Base-by-base conservation (phyloP, 345 rosid genomes). In the Rhizophora apiculata region DNA sequence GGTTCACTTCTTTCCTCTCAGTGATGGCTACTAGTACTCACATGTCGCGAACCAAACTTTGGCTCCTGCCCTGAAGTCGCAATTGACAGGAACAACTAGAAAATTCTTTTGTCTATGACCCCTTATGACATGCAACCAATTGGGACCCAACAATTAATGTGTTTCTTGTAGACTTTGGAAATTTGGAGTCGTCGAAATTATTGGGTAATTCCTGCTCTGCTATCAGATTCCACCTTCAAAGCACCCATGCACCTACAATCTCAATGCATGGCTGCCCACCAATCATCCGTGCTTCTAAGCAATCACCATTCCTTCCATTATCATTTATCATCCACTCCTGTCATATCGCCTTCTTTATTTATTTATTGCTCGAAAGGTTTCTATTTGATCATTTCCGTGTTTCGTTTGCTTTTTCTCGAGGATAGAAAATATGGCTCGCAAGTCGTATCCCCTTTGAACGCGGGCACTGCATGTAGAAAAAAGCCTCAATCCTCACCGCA, bases 91-190 rank as follows among this genome's bases (percentile, higher is more conserved):
- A 64, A 68, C 72, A 64, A 53, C 10, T 65, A 39, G 64, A 46
- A n/a, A 57, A 22, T 22, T 24, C 34, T 10, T 68, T 61, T 53
- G 57, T 73, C 67, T 53, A 27, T 67, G 19, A 19, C 39, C 61
- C 68, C n/a, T 56, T 31, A n/a, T 63, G 73, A 67, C 36, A 31
- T 30, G 68, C 64, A 78, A 63, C 74, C 74, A 67, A 27, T 70
- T 70, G 72, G 81, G 78, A 11, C 78, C 78, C 81, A 24, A 72
- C 31, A 57, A 31, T 64, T 62, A 26, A 67, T 71, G 60, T 37
- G 52, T 67, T 16, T 32, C 36, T 21, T 5, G 6, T 29, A 8
- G 43, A 6, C 32, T 60, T 63, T 64, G 48, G 36, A 15, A 48
- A 20, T 32, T 53, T 7, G 54, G 32, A 26, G 51, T 13, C 10